Percentiles rank a stretch among this genome's conserved stretches.
Conservation (phyloP, 2,329 filamentous ascomycete genomes). For the Thelonectria discophora region DNA sequence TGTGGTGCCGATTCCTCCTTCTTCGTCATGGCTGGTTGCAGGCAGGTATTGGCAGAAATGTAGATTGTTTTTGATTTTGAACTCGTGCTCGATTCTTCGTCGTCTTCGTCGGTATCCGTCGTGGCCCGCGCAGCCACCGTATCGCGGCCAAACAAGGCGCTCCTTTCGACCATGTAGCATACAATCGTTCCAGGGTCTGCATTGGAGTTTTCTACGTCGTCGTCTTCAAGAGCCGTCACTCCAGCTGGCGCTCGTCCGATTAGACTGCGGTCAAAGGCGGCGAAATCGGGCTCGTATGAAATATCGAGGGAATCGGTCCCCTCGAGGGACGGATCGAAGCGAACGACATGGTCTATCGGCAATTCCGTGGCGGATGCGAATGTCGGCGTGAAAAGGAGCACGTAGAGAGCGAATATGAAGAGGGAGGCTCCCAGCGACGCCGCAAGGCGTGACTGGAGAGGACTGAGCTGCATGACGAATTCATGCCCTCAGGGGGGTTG, state of each 20-base stretch:
- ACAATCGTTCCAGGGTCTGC: conserved; percentile 69
- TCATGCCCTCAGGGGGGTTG: conserved; percentile 51
- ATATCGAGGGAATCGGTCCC: conserved; percentile 33
- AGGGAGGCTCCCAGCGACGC: conserved; percentile 71
- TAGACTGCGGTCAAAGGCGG: conserved; percentile 68
- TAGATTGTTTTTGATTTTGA: conserved; percentile 65
- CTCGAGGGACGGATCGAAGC: conserved; percentile 28
- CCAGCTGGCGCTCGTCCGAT: conserved; percentile 67
- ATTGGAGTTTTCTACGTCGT: conserved; percentile 67
- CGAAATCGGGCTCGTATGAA: conserved; percentile 69
- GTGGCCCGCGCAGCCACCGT: conserved; percentile 22
- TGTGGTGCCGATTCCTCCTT: conserved; percentile 64
- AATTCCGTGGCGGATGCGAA: conserved; percentile 70
- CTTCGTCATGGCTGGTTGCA: conserved; percentile 67
- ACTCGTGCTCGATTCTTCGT: conserved; percentile 25
- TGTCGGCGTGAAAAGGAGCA: conserved; percentile 65
- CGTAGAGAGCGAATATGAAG: conserved; percentile 63
- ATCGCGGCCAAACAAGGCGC: conserved; percentile 40
- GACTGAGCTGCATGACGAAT: conserved; percentile 67
- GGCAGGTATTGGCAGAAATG: conserved; percentile 86
- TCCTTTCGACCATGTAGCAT: conserved; percentile 49
- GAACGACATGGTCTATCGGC: conserved; percentile 22
- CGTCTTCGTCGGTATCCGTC: conserved; percentile 28
- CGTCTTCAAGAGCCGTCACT: conserved; percentile 66
- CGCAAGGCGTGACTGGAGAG: conserved; percentile 76